phyloP scores from a whole-genome alignment of 2,329 filamentous ascomycete genomes.

The Conoideocrella luteorostrata region DNA sequence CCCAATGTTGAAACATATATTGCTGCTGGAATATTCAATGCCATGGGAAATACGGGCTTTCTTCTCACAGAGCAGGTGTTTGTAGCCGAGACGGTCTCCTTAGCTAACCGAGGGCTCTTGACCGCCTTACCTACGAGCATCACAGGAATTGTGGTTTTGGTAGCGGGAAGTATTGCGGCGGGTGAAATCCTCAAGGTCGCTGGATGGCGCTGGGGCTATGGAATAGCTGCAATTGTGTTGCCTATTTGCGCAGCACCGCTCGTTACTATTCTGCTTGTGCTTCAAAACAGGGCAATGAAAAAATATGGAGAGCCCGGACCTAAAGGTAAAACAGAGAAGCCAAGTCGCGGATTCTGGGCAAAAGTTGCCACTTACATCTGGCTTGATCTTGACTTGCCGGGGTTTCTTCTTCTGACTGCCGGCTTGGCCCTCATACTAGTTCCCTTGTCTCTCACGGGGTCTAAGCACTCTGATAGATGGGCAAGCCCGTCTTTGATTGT shows the following conservation, averaged over 20 bases:
- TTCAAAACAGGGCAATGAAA: slow-evolving; percentile 22
- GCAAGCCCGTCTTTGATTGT: slow-evolving; percentile 27
- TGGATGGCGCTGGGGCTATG: slow-evolving; percentile 36
- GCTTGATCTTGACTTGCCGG: slow-evolving; percentile 28
- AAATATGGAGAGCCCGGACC: slow-evolving; percentile 9
- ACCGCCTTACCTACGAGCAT: slow-evolving; percentile 48
- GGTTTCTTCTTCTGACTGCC: slow-evolving; percentile 23
- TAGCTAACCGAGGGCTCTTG: slow-evolving; percentile 55
- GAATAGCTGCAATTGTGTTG: slow-evolving; percentile 33
- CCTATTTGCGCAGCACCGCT: slow-evolving; percentile 26
- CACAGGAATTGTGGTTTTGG: slow-evolving; percentile 24
- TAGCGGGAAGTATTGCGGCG: slow-evolving; percentile 25
- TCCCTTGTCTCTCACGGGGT: slow-evolving; percentile 31
- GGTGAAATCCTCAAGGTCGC: slow-evolving; percentile 28
- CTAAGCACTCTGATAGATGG: slow-evolving; percentile 25
- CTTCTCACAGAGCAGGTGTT: slow-evolving; percentile 39
- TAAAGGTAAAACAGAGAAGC: slow-evolving; percentile 6
- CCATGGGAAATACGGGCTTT: slow-evolving; percentile 40
- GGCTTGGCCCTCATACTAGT: slow-evolving; percentile 29
- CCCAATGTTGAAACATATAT: slow-evolving; percentile 47
- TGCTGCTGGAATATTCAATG: slow-evolving; percentile 52
- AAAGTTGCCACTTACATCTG: slow-evolving; percentile 18
- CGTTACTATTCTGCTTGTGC: slow-evolving; percentile 24
- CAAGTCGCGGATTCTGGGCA: slow-evolving; percentile 13
- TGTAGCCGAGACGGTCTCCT: slow-evolving; percentile 53